phyloP scores from a whole-genome alignment of 768 basidiomycete species.

The Hypholoma sublateritium region DNA sequence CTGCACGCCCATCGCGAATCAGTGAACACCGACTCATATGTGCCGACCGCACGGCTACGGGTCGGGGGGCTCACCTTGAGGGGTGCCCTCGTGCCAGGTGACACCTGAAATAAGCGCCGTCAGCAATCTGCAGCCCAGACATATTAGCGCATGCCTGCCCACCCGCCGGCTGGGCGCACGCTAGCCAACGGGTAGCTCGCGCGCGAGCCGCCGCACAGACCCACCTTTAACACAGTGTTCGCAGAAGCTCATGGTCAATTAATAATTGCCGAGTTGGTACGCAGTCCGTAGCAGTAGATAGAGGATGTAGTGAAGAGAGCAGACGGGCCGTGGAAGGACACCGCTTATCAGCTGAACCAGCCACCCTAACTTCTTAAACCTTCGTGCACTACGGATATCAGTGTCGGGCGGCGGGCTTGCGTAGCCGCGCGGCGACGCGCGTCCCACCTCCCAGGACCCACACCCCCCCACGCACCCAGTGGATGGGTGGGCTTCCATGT shows the following conservation, averaged over 20 bases:
- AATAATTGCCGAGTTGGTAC: not conserved
- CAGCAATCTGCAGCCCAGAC: not conserved
- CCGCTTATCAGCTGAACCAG: not conserved
- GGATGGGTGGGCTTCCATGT: too few relatives aligned
- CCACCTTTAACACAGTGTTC: conserved; percentile 55
- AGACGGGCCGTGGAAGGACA: not conserved
- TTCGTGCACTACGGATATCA: too few relatives aligned
- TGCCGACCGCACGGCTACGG: too few relatives aligned
- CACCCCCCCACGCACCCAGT: too few relatives aligned
- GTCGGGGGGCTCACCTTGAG: conserved; percentile 36
- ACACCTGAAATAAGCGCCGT: conserved; percentile 33
- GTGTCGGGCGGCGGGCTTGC: too few relatives aligned
- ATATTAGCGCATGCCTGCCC: too few relatives aligned
- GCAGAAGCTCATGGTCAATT: conserved; percentile 41
- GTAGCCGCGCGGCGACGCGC: not conserved
- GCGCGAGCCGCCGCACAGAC: not conserved
- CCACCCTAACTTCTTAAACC: too few relatives aligned
- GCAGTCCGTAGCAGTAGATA: conserved; percentile 4
- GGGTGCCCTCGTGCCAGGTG: conserved; percentile 48
- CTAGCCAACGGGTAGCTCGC: too few relatives aligned
- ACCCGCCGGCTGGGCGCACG: too few relatives aligned
- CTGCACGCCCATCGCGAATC: conserved; percentile 25
- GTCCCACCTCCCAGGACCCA: not conserved
- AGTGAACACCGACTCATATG: not conserved
- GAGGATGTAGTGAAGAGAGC: not conserved